These are phyloP conservation scores for Sarcodon sp. DNA, from an alignment of 768 basidiomycete genomes.

Conservation along the genomic window DNA sequence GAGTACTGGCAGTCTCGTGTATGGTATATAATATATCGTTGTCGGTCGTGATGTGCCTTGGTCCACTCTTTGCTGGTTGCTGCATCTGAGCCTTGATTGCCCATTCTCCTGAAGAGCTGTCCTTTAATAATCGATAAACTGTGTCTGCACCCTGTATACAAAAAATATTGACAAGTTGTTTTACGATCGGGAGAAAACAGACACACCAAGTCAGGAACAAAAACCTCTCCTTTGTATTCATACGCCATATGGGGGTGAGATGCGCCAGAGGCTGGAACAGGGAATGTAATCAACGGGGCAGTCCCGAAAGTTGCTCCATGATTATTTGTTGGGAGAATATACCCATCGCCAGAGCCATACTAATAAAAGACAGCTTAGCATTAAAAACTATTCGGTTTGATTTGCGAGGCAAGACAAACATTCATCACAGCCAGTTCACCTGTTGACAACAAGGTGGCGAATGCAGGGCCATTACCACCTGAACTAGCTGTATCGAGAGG, in stretches of 20 bases:
- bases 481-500: slow-evolving; percentile 33
- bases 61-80: slow-evolving; percentile 52
- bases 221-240: slow-evolving; percentile 39
- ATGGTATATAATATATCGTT: slow-evolving; percentile 39
- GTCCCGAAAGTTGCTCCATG: background rate
- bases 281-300: slow-evolving; percentile 39
- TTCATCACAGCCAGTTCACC: slow-evolving; percentile 51
- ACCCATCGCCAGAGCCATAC: background rate
- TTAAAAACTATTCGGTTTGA: background rate
- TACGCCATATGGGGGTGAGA: slow-evolving; percentile 61
- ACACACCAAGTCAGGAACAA: slow-evolving; percentile 53
- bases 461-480: slow-evolving; percentile 38
- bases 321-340: background rate
- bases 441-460: slow-evolving; percentile 33
- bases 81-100: slow-evolving; percentile 46
- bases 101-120: slow-evolving; percentile 29
- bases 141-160: slow-evolving; percentile 44
- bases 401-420: slow-evolving; percentile 17
- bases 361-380: background rate
- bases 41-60: slow-evolving; percentile 29
- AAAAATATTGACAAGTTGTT: too few relatives aligned
- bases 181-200: background rate
- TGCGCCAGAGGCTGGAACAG: slow-evolving; percentile 18
- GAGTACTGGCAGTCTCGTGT: slow-evolving; percentile 42
- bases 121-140: slow-evolving; percentile 48